A percentile compares a stretch with the other conserved stretches of the same genome.
Evolutionary conservation across 2,329 filamentous ascomycete genomes (phyloP).

Genomic region (Chaetomium globosum): DNA sequence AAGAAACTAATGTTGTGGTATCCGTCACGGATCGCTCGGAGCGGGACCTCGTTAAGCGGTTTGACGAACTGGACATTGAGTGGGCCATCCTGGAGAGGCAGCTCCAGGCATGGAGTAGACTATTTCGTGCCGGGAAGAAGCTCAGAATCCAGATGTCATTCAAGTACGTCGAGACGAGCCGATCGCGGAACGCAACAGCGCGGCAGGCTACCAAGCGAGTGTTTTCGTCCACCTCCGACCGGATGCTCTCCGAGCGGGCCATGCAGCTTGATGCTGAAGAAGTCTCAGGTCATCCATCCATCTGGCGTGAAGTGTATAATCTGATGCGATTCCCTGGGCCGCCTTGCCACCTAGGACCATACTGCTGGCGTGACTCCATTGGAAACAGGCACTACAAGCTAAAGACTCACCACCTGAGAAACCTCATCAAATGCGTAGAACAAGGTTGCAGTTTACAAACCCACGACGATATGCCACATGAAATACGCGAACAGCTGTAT

Average conservation of each 20-base stretch:
- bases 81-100: constrained; percentile 9
- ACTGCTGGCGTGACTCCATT: not conserved
- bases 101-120: not conserved
- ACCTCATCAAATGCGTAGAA: not conserved
- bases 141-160: not conserved
- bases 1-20: constrained; percentile 7
- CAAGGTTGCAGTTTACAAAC: not conserved
- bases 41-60: constrained; percentile 5
- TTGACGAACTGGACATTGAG: constrained; percentile 9
- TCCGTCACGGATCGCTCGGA: constrained; percentile 7
- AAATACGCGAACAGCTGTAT: not conserved
- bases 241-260: not conserved
- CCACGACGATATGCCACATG: not conserved
- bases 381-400: not conserved
- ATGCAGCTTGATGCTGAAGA: not conserved
- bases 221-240: not conserved
- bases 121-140: not conserved
- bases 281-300: not conserved
- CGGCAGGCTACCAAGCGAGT: not conserved
- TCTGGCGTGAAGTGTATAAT: not conserved
- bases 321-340: not conserved
- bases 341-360: not conserved
- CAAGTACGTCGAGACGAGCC: not conserved
- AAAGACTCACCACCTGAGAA: not conserved
- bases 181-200: not conserved